Evolutionary conservation across 2,329 filamentous ascomycete genomes (phyloP).

Genomic region (Xylariaceae sp.): DNA sequence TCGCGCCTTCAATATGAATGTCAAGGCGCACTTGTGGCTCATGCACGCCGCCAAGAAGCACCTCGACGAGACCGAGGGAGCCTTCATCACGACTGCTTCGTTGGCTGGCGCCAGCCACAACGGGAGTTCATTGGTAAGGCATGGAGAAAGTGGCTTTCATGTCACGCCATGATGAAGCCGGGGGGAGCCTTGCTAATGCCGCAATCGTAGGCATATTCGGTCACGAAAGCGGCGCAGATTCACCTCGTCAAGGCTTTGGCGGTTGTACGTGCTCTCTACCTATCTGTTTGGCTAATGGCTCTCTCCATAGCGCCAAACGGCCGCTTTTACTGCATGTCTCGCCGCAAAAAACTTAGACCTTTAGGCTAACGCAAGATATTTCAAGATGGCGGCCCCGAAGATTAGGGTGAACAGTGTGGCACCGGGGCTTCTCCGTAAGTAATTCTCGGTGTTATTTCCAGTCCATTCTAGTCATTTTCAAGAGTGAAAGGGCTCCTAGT

Average conservation of each 20-base stretch:
- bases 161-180: too few relatives aligned
- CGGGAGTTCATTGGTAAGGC: conserved; percentile 63
- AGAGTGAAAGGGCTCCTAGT: too few relatives aligned
- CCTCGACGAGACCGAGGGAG: conserved; percentile 63
- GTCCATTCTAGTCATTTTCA: too few relatives aligned
- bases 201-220: conserved; percentile 68
- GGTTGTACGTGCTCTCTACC: conserved; percentile 30
- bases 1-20: conserved; percentile 64
- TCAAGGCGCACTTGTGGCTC: conserved; percentile 67
- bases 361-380: conserved; percentile 2
- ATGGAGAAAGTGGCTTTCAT: too few relatives aligned
- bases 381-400: conserved; percentile 56
- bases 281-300: background rate
- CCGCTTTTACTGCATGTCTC: background rate
- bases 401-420: conserved; percentile 67
- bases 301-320: background rate
- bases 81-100: conserved; percentile 69
- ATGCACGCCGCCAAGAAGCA: conserved; percentile 61
- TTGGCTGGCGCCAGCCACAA: conserved; percentile 68
- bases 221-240: conserved; percentile 77
- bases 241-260: conserved; percentile 64
- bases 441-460: too few relatives aligned
- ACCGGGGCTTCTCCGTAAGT: conserved; percentile 58
- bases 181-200: background rate
- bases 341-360: background rate